Evolutionary conservation across 2,329 filamentous ascomycete genomes (phyloP), one percentile per base, ranked within the genome.

Genomic region (Pyricularia sp.): DNA sequence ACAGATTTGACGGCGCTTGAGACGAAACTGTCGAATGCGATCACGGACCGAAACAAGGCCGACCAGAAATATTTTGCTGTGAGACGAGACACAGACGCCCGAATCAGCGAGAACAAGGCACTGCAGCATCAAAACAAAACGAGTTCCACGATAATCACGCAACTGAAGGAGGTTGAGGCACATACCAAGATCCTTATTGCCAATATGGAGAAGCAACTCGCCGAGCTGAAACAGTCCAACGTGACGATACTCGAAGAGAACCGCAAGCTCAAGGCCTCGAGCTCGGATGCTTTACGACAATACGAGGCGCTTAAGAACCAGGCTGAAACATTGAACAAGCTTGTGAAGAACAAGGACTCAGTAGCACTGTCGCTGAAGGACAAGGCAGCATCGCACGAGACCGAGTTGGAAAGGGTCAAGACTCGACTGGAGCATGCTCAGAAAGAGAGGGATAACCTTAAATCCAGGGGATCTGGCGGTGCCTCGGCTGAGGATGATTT

Each of bases 31-130:
- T 78, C 85, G 22, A 81, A 89, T 28, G 78, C 96, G 24, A 85
- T 85, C 55, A 90, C 91, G 0, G 92, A 99, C 76, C 99, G 99
- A 78, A 87, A 88, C 68, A 97, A 97, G 76, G 93, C 93, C 1
- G 94, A 99, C 72, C 93, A 97, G 73, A 97, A 97, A 76, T 99
- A 96, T 74, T 97, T 97, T 75, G 91, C 90, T 1, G 91, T 93
- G 9, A 92, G 96, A 81, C 97, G 96, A 74, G 89, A 93, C 70
- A 96, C 93, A 72, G 93, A 97, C 72, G 88, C 89, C 60, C 84
- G 91, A 63, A 88, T 92, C 66, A 82, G 84, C 66, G 93, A 97
- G 76, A 88, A 96, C 61, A 84, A 90, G 69, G 84, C 88, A 3
- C 78, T 97, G 66, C 87, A 91, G 67, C 82, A 86, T 67, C 93